phyloP scores from a whole-genome alignment of 1,284 basidiomycete species.

The Cryptococcus sp. region DNA sequence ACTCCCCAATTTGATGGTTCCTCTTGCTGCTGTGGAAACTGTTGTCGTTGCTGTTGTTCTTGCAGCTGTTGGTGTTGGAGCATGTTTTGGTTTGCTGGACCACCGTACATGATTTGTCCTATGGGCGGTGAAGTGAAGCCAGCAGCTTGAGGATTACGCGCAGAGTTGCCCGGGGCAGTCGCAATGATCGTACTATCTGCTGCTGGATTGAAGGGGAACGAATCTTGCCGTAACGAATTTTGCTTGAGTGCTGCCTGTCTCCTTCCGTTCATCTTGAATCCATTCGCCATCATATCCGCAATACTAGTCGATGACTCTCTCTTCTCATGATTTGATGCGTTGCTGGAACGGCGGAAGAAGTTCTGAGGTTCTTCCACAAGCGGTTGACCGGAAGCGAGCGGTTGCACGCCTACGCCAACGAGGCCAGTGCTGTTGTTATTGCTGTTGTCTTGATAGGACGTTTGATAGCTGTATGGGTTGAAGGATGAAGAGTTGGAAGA shows the following conservation, averaged over 20 bases:
- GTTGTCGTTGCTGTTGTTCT: constrained; percentile 15
- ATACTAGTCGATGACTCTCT: constrained; percentile 6
- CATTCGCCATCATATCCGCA: background rate
- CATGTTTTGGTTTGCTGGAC: constrained; percentile 1
- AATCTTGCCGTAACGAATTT: constrained; percentile 32
- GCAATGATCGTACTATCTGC: constrained; percentile 42
- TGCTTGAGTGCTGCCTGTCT: constrained; percentile 8
- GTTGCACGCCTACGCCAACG: background rate
- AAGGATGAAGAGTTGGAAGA: constrained; percentile 19
- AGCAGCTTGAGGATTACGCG: background rate
- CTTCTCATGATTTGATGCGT: constrained; percentile 10
- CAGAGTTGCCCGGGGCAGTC: constrained; percentile 20
- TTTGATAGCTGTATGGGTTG: constrained; percentile 12
- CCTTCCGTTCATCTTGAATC: constrained; percentile 1
- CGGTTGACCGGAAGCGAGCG: background rate
- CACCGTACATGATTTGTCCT: constrained; percentile 27
- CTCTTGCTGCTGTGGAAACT: constrained; percentile 9
- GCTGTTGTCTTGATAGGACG: background rate
- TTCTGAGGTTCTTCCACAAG: constrained; percentile 35
- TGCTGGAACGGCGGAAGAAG: constrained; percentile 16
- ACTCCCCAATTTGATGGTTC: constrained; percentile 5
- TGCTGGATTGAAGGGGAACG: constrained; percentile 42
- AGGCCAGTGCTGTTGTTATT: constrained; percentile 10
- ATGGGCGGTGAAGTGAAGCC: constrained; percentile 16
- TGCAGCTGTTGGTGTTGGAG: constrained; percentile 14